Conservation (phyloP, 176 grass and related monocot species). For the Chrysopogon serrulatus region DNA sequence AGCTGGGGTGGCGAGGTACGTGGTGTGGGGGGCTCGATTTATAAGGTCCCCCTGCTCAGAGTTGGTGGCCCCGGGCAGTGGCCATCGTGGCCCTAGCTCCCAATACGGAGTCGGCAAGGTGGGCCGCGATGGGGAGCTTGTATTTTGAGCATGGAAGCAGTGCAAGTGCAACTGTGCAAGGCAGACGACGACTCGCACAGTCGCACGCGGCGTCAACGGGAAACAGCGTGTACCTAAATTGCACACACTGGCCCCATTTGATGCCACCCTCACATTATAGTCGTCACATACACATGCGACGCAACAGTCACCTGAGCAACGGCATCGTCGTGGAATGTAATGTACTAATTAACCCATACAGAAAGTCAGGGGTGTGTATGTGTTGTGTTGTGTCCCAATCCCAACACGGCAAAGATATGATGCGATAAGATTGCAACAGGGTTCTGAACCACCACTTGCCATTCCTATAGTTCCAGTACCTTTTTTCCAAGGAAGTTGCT, state of each 20-base stretch:
- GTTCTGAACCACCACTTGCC: neutral
- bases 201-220: neutral
- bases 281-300: neutral
- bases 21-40: neutral
- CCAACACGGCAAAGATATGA: neutral
- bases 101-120: too few species aligned
- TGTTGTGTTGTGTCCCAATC: too few species aligned
- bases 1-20: neutral
- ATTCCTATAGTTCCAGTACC: neutral
- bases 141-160: neutral
- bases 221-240: neutral
- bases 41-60: neutral
- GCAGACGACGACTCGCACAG: neutral
- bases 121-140: neutral
- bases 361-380: neutral
- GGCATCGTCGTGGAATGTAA: neutral
- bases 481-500: neutral
- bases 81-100: neutral
- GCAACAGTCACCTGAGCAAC: neutral
- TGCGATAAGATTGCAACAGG: constrained; percentile 26
- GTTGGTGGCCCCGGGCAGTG: neutral
- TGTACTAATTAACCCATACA: neutral
- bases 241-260: neutral
- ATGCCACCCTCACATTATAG: neutral
- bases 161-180: neutral